Base-by-base conservation (phyloP, 768 basidiomycete species). In the Russula griseocarnosa region DNA sequence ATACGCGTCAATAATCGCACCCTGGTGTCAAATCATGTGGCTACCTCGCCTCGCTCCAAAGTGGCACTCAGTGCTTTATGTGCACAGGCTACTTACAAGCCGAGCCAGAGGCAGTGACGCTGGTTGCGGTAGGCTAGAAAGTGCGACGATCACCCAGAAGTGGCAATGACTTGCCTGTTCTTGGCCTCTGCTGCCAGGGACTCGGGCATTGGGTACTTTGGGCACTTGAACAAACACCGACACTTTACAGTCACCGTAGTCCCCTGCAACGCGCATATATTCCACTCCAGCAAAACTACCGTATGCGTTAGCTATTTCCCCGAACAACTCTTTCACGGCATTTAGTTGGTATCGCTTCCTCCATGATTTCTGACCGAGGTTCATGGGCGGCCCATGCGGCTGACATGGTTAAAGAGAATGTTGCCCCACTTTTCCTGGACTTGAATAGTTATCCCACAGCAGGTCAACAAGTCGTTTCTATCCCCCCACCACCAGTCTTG, bases 211-310 rank as follows among this genome's bases (percentile, higher is more conserved):
- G 11, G 6, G 26, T 51, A 22, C 10, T 28, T 24, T 3, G 3
- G n/a, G 20, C 44, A 7, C 20, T n/a, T 44, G 44, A 44, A n/a
- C 46, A 47, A 1, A 46, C 20, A 8, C 44, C 44, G 10, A 46
- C 44, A 22, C 22, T 11, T 47, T 11, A 14, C 36, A 36, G 36
- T 47, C 5, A 14, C 36, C 13, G 36, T 13, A 46, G n/a, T 20
- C 42, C 8, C 20, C 20, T 54, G 7, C n/a, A 36, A 49, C 44
- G 46, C 60, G 60, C 60, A 61, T 61, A 61, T 55, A 55, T 38
- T 36, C 36, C 28, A 22, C 52, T 22, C 13, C 50, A 14, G 18
- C 50, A 44, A 46, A n/a, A 28, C 26, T 28, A 44, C 36, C 24
- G 56, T 63, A 58, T 52, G 55, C 32, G 26, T 34, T 36, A 14